These are phyloP conservation scores for Carex parvula DNA, from an alignment of 176 grass and related monocot genomes.

Conservation along the genomic window DNA sequence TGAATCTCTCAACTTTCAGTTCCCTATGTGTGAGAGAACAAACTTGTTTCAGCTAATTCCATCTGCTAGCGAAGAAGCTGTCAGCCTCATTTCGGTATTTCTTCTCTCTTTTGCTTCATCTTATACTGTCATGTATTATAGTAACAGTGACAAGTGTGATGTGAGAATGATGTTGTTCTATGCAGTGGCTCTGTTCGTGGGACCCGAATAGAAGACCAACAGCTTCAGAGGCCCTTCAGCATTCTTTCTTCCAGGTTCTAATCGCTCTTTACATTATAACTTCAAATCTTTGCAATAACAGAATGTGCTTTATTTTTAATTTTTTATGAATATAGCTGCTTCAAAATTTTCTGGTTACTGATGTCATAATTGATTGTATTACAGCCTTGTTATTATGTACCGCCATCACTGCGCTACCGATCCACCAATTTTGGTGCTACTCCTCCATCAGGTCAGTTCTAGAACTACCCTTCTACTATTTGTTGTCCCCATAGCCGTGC, in stretches of 20 bases:
- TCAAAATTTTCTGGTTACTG: neutral
- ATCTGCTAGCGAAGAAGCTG: slow-evolving; percentile 62
- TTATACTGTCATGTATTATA: neutral
- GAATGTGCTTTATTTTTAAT: neutral
- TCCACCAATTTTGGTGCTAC: slow-evolving; percentile 42
- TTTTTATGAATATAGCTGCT: neutral
- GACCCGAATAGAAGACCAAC: slow-evolving; percentile 73
- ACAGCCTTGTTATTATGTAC: slow-evolving; percentile 91
- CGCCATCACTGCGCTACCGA: slow-evolving; percentile 69
- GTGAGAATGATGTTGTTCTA: slow-evolving; percentile 17
- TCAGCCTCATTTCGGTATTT: slow-evolving; percentile 85
- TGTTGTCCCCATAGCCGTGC: neutral
- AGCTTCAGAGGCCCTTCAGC: slow-evolving; percentile 80
- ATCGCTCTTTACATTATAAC: neutral
- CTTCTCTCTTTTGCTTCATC: neutral
- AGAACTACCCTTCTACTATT: neutral
- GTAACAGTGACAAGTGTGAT: neutral
- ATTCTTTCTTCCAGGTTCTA: slow-evolving; percentile 91
- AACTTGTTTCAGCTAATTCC: slow-evolving; percentile 68
- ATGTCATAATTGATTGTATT: slow-evolving; percentile 26
- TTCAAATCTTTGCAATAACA: neutral
- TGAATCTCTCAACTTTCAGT: slow-evolving; percentile 70
- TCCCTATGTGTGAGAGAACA: slow-evolving; percentile 63
- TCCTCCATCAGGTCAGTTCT: slow-evolving; percentile 68
- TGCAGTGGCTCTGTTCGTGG: slow-evolving; percentile 87